Evolutionary conservation across 1,139 yeast genomes (phyloP).

Genomic region (Hyphopichia burtonii): DNA sequence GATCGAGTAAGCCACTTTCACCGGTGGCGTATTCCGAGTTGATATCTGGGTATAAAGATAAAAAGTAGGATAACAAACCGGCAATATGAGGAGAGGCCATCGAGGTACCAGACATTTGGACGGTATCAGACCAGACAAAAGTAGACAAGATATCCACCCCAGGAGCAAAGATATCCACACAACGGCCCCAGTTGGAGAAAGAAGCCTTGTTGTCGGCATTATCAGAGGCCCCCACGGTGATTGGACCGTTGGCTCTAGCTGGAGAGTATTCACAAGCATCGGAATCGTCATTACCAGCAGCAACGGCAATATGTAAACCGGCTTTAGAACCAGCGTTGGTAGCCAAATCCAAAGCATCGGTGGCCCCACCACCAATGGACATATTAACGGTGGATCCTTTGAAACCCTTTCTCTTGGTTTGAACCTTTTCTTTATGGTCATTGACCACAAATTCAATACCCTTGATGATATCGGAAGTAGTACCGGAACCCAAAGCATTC

Average conservation of each 20-base stretch:
- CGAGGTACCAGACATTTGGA: slow-evolving; percentile 94
- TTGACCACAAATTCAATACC: slow-evolving; percentile 80
- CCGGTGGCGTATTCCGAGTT: slow-evolving; percentile 55
- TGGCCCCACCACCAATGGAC: slow-evolving; percentile 88
- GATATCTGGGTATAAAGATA: slow-evolving; percentile 86
- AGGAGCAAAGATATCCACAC: slow-evolving; percentile 86
- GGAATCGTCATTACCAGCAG: slow-evolving; percentile 84
- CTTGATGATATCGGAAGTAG: slow-evolving; percentile 77
- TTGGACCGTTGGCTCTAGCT: slow-evolving; percentile 71
- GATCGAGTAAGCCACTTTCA: slow-evolving; percentile 23
- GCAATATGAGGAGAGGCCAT: slow-evolving; percentile 99
- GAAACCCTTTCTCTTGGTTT: slow-evolving; percentile 59
- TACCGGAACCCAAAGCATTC: slow-evolving; percentile 74
- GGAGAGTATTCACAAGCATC: slow-evolving; percentile 87
- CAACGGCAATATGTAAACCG: slow-evolving; percentile 82
- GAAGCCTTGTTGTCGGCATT: slow-evolving; percentile 73
- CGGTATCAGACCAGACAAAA: slow-evolving; percentile 86
- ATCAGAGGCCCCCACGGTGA: slow-evolving; percentile 83
- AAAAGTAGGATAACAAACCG: slow-evolving; percentile 84
- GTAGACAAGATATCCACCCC: slow-evolving; percentile 80
- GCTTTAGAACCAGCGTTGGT: slow-evolving; percentile 81
- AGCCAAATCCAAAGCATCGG: slow-evolving; percentile 78
- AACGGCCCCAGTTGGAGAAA: slow-evolving; percentile 78
- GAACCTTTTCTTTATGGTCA: slow-evolving; percentile 57
- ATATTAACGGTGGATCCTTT: slow-evolving; percentile 88